These are phyloP conservation scores for Termitomyces sp. DNA, from an alignment of 768 basidiomycete species.

Conservation along the genomic window DNA sequence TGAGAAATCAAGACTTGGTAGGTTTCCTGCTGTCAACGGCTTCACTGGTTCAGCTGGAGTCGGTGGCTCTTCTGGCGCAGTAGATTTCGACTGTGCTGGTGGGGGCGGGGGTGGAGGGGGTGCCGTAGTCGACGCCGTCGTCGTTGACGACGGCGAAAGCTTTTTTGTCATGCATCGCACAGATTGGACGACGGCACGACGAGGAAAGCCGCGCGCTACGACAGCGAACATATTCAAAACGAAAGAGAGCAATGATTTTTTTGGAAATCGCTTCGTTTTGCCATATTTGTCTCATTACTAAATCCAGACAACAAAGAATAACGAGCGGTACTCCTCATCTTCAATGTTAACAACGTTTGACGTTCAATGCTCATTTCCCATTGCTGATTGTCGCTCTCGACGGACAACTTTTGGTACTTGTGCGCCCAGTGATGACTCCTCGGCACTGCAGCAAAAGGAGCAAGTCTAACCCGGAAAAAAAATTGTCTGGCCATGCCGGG, in stretches of 20 bases:
- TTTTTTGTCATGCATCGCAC: slow-evolving; percentile 13
- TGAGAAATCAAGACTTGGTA: slow-evolving; percentile 62
- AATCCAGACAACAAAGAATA: not conserved
- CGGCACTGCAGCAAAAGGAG: no score
- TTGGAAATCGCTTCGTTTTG: slow-evolving; percentile 3
- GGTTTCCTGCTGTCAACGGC: slow-evolving; percentile 17
- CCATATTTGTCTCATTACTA: slow-evolving; percentile 5
- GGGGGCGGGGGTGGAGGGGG: slow-evolving; percentile 6
- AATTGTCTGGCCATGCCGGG: no score
- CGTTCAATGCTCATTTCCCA: no score
- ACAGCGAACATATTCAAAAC: slow-evolving; percentile 11
- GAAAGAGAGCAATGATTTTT: not conserved
- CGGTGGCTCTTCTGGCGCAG: slow-evolving; percentile 9
- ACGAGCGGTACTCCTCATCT: no score
- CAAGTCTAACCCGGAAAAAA: no score
- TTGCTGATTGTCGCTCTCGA: no score
- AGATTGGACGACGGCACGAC: slow-evolving; percentile 9
- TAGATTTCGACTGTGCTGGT: slow-evolving; percentile 9
- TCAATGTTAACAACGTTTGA: no score
- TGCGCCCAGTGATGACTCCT: no score
- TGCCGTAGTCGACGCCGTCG: not conserved
- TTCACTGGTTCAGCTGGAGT: slow-evolving; percentile 13
- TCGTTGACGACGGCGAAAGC: not conserved
- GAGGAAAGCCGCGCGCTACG: slow-evolving; percentile 9
- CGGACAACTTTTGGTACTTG: no score